A percentile compares a stretch with the other conserved stretches of the same genome.
These are phyloP conservation scores for Bondarzewia mesenterica DNA, from an alignment of 1,284 basidiomycete species.

Conservation along the genomic window DNA sequence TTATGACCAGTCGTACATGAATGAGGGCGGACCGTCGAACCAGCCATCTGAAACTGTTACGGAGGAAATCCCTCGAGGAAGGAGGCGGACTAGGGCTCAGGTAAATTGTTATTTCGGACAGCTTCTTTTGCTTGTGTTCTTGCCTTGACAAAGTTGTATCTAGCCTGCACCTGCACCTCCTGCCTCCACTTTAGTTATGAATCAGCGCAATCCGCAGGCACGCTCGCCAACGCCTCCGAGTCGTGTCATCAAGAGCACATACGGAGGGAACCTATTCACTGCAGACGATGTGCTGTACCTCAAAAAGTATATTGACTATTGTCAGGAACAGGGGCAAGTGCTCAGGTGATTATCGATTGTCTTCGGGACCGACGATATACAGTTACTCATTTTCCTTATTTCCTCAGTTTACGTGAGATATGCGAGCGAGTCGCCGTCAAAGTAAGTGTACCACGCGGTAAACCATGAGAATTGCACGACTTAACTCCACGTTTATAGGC, in stretches of 20 bases:
- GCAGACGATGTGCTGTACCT: conserved; percentile 71
- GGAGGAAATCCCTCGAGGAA: conserved; percentile 38
- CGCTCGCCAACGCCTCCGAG: conserved; percentile 74
- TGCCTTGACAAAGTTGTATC: background rate
- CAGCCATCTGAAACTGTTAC: conserved; percentile 21
- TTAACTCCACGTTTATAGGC: conserved; percentile 35
- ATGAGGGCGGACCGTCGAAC: conserved; percentile 38
- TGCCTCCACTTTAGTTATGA: conserved; percentile 54
- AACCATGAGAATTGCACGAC: background rate
- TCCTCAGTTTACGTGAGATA: conserved; percentile 61
- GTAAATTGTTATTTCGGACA: no score
- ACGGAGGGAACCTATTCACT: conserved; percentile 77
- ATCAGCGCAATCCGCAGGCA: conserved; percentile 53
- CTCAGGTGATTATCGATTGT: conserved; percentile 27
- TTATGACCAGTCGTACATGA: conserved; percentile 40
- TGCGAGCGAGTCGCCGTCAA: conserved; percentile 78
- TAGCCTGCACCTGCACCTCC: conserved; percentile 51
- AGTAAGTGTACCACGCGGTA: conserved; percentile 24
- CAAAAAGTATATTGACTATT: conserved; percentile 79
- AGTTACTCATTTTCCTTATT: background rate
- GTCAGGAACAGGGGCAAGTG: conserved; percentile 73
- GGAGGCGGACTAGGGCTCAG: conserved; percentile 54
- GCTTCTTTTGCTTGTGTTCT: conserved; percentile 6
- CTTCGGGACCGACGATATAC: background rate
- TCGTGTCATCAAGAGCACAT: conserved; percentile 77